Conservation (phyloP, 495 filamentous ascomycete genomes). For the Coniosporium apollinis region DNA sequence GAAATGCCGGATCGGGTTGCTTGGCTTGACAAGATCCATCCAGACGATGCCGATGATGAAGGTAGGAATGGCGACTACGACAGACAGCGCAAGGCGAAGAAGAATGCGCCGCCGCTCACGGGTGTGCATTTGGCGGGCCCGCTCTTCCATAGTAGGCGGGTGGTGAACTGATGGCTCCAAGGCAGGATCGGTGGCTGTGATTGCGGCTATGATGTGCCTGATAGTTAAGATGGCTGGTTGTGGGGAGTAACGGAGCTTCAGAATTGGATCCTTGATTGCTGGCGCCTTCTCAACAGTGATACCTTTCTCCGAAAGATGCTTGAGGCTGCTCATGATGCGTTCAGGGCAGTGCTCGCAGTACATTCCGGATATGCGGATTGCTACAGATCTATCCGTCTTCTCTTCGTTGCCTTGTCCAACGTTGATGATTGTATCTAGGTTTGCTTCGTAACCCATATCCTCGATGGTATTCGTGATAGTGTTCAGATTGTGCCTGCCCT, state of each 20-base stretch:
- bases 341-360: conserved; percentile 72
- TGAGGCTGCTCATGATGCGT: conserved; percentile 37
- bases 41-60: conserved; percentile 83
- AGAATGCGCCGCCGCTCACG: conserved; percentile 18
- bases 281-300: conserved; percentile 32
- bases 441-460: conserved; percentile 63
- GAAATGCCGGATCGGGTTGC: conserved; percentile 38
- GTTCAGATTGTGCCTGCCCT: conserved; percentile 29
- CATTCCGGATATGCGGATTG: conserved; percentile 63
- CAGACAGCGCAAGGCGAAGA: conserved; percentile 47
- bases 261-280: conserved; percentile 41
- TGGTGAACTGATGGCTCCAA: conserved; percentile 59
- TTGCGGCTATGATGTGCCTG: conserved; percentile 49
- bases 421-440: conserved; percentile 33
- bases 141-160: conserved; percentile 72
- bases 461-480: conserved; percentile 56
- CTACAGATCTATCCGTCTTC: conserved; percentile 35
- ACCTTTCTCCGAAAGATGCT: conserved; percentile 28
- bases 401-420: conserved; percentile 7
- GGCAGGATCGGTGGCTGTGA: conserved; percentile 43
- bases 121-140: conserved; percentile 43
- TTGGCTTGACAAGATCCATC: conserved; percentile 58
- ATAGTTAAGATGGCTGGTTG: conserved; percentile 55
- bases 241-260: conserved; percentile 57
- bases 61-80: conserved; percentile 69